phyloP scores from a whole-genome alignment of 495 filamentous ascomycete species.

The Podospora comata region DNA sequence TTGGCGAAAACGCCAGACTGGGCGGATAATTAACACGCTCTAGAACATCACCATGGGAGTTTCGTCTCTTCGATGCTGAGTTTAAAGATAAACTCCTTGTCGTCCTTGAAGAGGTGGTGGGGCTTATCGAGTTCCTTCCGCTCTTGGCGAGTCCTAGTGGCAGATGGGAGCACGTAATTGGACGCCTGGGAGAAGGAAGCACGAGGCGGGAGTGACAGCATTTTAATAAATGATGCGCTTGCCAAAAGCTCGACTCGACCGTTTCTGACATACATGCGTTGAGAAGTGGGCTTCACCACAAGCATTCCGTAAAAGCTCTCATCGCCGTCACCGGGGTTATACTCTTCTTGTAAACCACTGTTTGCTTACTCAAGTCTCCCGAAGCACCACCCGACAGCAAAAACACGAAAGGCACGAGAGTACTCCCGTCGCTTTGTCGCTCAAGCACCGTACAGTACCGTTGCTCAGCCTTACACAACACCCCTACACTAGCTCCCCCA shows the following conservation, averaged over 20 bases:
- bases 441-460: background rate
- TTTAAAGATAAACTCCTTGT: background rate
- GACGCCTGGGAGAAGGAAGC: background rate
- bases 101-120: background rate
- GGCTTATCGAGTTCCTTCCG: conserved; percentile 3
- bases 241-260: background rate
- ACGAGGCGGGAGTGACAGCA: conserved; percentile 3
- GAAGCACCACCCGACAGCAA: background rate
- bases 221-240: background rate
- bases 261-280: background rate
- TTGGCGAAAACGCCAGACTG: too few species aligned
- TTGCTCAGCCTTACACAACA: conserved; percentile 30
- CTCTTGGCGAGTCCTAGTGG: background rate
- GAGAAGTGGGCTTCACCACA: background rate
- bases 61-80: background rate
- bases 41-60: too few species aligned
- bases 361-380: background rate
- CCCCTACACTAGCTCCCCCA: conserved; percentile 16
- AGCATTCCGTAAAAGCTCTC: background rate
- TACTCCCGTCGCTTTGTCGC: background rate
- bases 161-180: conserved; percentile 4
- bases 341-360: background rate
- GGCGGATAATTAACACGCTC: too few species aligned
- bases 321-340: background rate
- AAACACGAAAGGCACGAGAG: background rate